Evolutionary conservation across 352 stramenopile genomes (phyloP).

Genomic region (Pythium scleroteichum): DNA sequence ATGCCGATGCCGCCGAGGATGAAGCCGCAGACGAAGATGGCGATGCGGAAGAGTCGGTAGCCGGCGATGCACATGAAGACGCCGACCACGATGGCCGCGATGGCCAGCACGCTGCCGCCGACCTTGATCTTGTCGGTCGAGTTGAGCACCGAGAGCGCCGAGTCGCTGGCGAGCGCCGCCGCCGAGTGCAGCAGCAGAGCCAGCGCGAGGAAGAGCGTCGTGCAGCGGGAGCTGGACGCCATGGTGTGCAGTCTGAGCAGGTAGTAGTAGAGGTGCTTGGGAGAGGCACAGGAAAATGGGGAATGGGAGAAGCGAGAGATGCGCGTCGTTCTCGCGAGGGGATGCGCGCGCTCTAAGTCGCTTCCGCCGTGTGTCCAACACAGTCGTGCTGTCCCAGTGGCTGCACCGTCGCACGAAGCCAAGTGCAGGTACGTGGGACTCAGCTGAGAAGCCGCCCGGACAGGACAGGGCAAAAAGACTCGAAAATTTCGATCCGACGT

Average conservation of each 20-base stretch:
- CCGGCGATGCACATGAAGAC: slow-evolving; percentile 44
- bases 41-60: slow-evolving; percentile 63
- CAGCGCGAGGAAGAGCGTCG: slow-evolving; percentile 46
- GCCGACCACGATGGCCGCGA: slow-evolving; percentile 45
- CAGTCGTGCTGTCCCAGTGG: too few species aligned
- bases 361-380: too few species aligned
- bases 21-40: slow-evolving; percentile 64
- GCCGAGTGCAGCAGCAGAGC: slow-evolving; percentile 43
- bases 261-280: not conserved
- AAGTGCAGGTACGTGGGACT: too few species aligned
- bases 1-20: slow-evolving; percentile 50
- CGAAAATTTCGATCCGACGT: too few species aligned
- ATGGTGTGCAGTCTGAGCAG: not conserved
- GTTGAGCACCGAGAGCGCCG: slow-evolving; percentile 40
- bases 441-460: too few species aligned
- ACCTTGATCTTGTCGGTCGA: slow-evolving; percentile 36
- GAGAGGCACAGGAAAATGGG: not conserved
- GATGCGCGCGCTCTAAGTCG: too few species aligned
- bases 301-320: too few species aligned
- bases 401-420: too few species aligned
- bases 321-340: too few species aligned
- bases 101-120: slow-evolving; percentile 40
- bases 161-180: slow-evolving; percentile 29
- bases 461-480: too few species aligned
- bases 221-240: not conserved